Percentiles rank a stretch among this genome's conserved stretches.
Conservation (phyloP, 305 asterid species). For the Rubia balearica region DNA sequence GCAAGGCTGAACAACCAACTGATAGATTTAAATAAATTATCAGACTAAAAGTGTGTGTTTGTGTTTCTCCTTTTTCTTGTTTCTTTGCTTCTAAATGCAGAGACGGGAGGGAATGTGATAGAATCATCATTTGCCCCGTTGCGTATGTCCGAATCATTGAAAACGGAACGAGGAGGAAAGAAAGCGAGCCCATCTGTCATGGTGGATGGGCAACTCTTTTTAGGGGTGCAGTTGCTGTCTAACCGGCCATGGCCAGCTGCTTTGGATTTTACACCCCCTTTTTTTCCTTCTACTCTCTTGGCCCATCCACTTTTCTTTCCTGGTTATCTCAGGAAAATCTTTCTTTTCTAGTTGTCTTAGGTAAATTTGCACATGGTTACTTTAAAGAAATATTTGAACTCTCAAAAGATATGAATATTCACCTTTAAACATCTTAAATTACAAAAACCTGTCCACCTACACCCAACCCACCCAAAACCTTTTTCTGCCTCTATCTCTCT, state of each 20-base stretch:
- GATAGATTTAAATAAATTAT: not conserved
- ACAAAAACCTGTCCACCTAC: too few species aligned
- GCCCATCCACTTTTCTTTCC: too few species aligned
- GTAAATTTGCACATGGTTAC: too few species aligned
- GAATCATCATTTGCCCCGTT: not conserved
- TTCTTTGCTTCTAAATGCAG: not conserved
- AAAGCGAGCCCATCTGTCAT: not conserved
- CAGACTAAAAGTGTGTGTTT: not conserved
- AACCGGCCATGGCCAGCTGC: not conserved
- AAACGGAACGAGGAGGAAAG: not conserved
- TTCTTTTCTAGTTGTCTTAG: too few species aligned
- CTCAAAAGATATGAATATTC: too few species aligned
- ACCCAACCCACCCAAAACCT: too few species aligned
- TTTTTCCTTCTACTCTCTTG: too few species aligned
- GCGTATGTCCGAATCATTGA: not conserved
- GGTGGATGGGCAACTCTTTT: not conserved
- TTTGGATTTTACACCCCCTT: too few species aligned
- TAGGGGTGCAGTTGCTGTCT: not conserved
- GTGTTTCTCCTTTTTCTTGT: not conserved
- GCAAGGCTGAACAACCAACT: conserved; percentile 3
- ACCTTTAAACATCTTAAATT: too few species aligned
- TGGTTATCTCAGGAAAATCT: too few species aligned
- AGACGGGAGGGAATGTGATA: not conserved
- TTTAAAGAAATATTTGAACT: too few species aligned
- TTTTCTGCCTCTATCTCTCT: too few species aligned